Base-by-base conservation (phyloP, 2,329 filamentous ascomycete genomes). In the Trichoderma cornu-damae region DNA sequence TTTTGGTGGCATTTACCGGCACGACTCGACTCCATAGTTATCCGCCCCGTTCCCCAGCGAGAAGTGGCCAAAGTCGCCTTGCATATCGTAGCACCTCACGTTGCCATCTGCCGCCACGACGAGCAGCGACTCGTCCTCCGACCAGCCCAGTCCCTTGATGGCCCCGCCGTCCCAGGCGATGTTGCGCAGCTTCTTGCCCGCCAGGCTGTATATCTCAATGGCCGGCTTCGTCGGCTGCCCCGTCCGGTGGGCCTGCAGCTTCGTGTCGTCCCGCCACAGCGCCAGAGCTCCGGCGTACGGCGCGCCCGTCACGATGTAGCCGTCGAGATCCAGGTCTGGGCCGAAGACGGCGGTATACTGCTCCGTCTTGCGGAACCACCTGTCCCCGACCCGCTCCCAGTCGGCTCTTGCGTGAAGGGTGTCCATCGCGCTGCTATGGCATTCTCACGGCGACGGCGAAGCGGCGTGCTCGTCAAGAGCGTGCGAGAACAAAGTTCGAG, bases 251-350 rank as follows among this genome's bases (percentile, higher is more conserved):
- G 88, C 83, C 62, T 91, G 83, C 32, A 96, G 78, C 71, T 95
- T 96, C 64, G 81, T 83, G 66, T 95, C 89, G 75, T 97, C 90
- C 48, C 91, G 90, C 77, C 91, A 90, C 59, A 97, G 77, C 51
- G 93, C 91, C 96, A 97, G 80, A 69, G 94, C 92, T 67, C 94
- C 94, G 67, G 89, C 91, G 73, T 94, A 96, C 22, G 91, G 91
- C 70, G 94, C 95, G 68, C 92, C 94, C 58, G 87, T 86, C 68
- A 96, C 86, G 67, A 93, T 81, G 76, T 95, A 96, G 77, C 94
- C 95, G 77, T 96, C 92, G 64, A 99, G 83, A 75, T 99, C 92
- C 61, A 96, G 79, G 70, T 96, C 91, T 69, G 89, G 84, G 73
- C 96, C 91, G 72, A 97, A 99, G 63, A 97, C 83, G 63, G 86